Evolutionary conservation across 169 alveolate species (phyloP).

Genomic region (Plasmodium fragile): DNA sequence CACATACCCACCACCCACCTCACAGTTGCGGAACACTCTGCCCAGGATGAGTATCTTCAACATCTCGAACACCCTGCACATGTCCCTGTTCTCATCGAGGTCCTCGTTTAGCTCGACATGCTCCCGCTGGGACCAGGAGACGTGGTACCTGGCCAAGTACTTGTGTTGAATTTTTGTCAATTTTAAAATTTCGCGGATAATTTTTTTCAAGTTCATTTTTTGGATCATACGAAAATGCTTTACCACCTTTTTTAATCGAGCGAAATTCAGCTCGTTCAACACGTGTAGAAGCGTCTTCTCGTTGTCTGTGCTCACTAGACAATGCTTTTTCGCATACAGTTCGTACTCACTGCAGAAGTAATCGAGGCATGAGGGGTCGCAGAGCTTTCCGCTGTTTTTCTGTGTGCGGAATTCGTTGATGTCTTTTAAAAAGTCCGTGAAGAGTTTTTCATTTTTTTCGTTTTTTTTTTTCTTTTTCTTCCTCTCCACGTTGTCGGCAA

Average conservation of each 20-base stretch:
- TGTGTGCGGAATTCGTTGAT: conserved; percentile 1
- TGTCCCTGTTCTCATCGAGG: background rate
- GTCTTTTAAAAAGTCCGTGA: conserved; percentile 44
- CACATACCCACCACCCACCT: background rate
- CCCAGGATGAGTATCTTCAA: conserved; percentile 12
- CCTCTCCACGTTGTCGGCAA: background rate
- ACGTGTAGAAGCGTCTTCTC: conserved; percentile 29
- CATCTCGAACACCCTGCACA: conserved; percentile 9
- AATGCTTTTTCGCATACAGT: conserved; percentile 47
- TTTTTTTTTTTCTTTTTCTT: conserved; percentile 12
- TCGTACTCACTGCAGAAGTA: conserved; percentile 68
- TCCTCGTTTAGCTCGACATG: background rate
- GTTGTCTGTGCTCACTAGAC: conserved; percentile 19
- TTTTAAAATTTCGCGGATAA: conserved; percentile 27
- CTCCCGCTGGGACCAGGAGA: conserved; percentile 63
- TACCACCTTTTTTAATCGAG: conserved; percentile 31
- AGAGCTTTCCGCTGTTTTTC: conserved; percentile 3
- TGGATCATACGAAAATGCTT: conserved; percentile 44
- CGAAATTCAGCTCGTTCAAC: conserved; percentile 11
- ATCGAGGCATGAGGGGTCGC: conserved; percentile 15
- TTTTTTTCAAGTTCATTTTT: conserved; percentile 48
- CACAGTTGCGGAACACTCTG: background rate
- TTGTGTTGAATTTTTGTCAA: conserved; percentile 64
- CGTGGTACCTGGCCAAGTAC: conserved; percentile 53
- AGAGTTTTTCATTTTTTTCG: conserved; percentile 44